Base-by-base conservation (phyloP, 2,329 filamentous ascomycete genomes). In the Aspergillus carbonarius region DNA sequence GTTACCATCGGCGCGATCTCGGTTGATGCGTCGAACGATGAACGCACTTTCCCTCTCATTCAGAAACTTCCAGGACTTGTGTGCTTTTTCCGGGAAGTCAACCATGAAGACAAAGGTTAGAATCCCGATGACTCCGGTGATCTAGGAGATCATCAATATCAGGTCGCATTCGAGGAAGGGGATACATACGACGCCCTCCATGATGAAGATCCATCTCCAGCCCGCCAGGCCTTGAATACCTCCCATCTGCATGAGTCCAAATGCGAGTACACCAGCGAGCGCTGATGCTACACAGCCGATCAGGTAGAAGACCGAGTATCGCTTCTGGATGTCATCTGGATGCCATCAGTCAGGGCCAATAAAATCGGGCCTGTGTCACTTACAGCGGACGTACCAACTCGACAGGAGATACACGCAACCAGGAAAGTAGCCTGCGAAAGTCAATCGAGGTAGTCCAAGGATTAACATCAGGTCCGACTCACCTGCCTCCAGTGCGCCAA, bases 361-460 rank as follows among this genome's bases (percentile, higher is more conserved):
- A 15, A 3, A 13, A 18, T 15, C 17, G 20, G 20, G 37, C 37
- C 40, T 12, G 2, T 5, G 17, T 12, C 10, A 63, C 68, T 63
- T 57, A 72, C 69, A 73, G 58, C 74, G 64, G 0, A 86, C 87
- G 68, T 89, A 90, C 88, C 88, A 92, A 35, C 86, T 89, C 60
- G 84, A 88, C n/a, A 92, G 81, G 5, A 91, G 77, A 68, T 90
- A 91, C 0, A 89, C 86, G 52, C 84, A 88, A 53, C 84, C 84
- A 0, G 88, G 88, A 72, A 91, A 91, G 74, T 88, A 90, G 0
- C 88, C 79, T 50, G 72, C 82, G 69, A 90, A 87, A 20, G 89
- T 79, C 2, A 87, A 15, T 15, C 18, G 18, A 13, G 18, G 15
- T 3, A 42, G 4, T 5, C 17, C 9, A 23, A 42, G 1, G 12